phyloP scores from a whole-genome alignment of 1,284 basidiomycete species.

The Ceratobasidium theobromae region DNA sequence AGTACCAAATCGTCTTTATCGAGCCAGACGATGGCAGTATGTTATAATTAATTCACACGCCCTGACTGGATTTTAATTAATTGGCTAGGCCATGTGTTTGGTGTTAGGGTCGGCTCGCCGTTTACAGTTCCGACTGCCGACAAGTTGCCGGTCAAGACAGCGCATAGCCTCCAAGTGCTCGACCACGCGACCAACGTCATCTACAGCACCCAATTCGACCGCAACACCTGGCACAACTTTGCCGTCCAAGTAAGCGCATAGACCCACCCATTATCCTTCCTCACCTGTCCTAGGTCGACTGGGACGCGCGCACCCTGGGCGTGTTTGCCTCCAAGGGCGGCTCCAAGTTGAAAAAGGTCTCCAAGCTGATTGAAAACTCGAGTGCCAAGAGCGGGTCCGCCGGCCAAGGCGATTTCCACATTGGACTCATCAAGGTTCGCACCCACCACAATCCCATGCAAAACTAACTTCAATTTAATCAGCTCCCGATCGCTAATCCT shows the following conservation, averaged over 20 bases:
- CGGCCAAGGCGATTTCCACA: constrained; percentile 37
- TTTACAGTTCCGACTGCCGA: constrained; percentile 51
- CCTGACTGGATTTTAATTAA: background rate
- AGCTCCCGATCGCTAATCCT: constrained; percentile 58
- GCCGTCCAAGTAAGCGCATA: constrained; percentile 33
- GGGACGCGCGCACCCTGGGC: constrained; percentile 46
- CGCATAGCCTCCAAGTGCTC: constrained; percentile 42
- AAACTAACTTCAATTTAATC: background rate
- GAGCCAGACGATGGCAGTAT: constrained; percentile 55
- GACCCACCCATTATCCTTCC: background rate
- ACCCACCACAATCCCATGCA: background rate
- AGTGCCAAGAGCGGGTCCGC: constrained; percentile 33
- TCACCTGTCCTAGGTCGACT: constrained; percentile 45
- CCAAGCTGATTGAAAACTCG: constrained; percentile 30
- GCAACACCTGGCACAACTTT: constrained; percentile 36
- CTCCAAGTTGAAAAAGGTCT: constrained; percentile 32
- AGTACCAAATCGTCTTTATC: constrained; percentile 55
- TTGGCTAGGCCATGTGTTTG: constrained; percentile 51
- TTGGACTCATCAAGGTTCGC: constrained; percentile 9
- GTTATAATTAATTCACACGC: background rate
- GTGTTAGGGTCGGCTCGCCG: constrained; percentile 11
- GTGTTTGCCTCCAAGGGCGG: constrained; percentile 30
- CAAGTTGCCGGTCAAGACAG: constrained; percentile 28
- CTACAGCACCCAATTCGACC: constrained; percentile 35
- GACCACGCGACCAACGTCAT: constrained; percentile 54